phyloP scores from a whole-genome alignment of 805 yeast genomes.

The Kodamaea kakaduensis region DNA sequence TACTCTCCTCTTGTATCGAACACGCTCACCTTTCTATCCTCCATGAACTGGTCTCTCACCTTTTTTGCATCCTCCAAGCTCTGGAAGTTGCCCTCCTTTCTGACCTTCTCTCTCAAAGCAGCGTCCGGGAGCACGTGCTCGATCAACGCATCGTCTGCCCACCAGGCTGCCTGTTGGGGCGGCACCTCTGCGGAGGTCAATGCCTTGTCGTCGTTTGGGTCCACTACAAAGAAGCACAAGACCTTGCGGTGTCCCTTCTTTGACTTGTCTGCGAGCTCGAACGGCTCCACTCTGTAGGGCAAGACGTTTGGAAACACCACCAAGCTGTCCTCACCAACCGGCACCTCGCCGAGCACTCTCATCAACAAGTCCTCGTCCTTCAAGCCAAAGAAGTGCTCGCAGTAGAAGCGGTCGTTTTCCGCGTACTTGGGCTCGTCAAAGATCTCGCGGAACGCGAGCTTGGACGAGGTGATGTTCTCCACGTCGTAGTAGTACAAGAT shows the following conservation, averaged over 20 bases:
- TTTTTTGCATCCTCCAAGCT: constrained; percentile 23
- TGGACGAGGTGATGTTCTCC: constrained; percentile 34
- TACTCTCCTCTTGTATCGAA: no score
- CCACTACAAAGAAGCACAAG: constrained; percentile 1
- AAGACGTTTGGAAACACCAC: constrained; percentile 35
- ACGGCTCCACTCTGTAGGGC: constrained; percentile 39
- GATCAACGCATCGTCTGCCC: constrained; percentile 9
- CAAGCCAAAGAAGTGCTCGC: constrained; percentile 24
- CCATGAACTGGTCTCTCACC: constrained; percentile 26
- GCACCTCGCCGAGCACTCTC: constrained; percentile 23
- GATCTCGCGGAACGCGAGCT: constrained; percentile 26
- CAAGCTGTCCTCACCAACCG: constrained; percentile 22
- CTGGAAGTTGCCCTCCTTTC: constrained; percentile 12
- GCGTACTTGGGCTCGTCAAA: constrained; percentile 32
- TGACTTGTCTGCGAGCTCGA: constrained; percentile 31
- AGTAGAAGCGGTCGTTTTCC: constrained; percentile 27
- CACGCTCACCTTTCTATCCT: no score
- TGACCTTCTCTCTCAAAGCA: constrained; percentile 3
- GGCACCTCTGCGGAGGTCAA: neutral
- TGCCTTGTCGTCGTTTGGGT: neutral
- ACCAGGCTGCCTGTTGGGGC: neutral
- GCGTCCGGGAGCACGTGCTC: constrained; percentile 10
- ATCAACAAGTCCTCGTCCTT: constrained; percentile 26
- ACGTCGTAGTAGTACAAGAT: constrained; percentile 37
- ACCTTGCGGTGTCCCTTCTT: constrained; percentile 26